Conservation (phyloP, 179 eudicot genomes). For the Heliamphora pulchella region DNA sequence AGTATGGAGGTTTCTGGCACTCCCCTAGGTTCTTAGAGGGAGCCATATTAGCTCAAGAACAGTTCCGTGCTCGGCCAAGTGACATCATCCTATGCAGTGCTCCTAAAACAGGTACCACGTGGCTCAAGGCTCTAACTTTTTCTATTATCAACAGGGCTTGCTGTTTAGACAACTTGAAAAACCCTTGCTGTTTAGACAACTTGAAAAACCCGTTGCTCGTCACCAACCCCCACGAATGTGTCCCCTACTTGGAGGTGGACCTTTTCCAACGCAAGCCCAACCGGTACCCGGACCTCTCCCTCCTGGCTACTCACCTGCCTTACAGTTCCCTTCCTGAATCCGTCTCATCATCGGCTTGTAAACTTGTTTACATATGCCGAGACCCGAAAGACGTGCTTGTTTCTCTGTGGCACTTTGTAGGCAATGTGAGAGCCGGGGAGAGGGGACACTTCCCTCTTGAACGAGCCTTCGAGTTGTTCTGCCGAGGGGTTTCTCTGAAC, state of each 20-base stretch:
- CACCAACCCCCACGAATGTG: slow-evolving; percentile 36
- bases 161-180: neutral
- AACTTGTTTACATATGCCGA: slow-evolving; percentile 45
- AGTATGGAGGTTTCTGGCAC: slow-evolving; percentile 37
- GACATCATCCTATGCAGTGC: slow-evolving; percentile 33
- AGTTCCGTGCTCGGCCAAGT: slow-evolving; percentile 27
- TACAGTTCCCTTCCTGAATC: slow-evolving; percentile 25
- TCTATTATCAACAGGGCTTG: slow-evolving; percentile 22
- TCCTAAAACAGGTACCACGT: slow-evolving; percentile 46
- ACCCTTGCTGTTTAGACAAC: slow-evolving; percentile 23
- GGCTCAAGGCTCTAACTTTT: slow-evolving; percentile 40
- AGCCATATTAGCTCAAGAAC: slow-evolving; percentile 28
- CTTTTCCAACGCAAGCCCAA: slow-evolving; percentile 27
- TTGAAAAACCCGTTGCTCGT: slow-evolving; percentile 29
- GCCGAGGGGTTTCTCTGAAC: slow-evolving; percentile 28
- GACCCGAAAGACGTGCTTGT: slow-evolving; percentile 44
- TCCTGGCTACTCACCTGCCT: slow-evolving; percentile 40
- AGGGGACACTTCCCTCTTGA: slow-evolving; percentile 25
- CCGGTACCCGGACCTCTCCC: slow-evolving; percentile 21
- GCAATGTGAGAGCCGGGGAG: slow-evolving; percentile 26
- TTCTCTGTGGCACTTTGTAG: slow-evolving; percentile 43
- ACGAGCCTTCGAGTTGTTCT: slow-evolving; percentile 44
- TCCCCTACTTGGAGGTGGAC: slow-evolving; percentile 39
- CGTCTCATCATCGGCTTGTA: slow-evolving; percentile 22
- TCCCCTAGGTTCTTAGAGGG: slow-evolving; percentile 16